Evolutionary conservation across 2,329 filamentous ascomycete genomes (phyloP), one percentile per base, ranked within the genome.

Genomic region (Fusarium siculi): DNA sequence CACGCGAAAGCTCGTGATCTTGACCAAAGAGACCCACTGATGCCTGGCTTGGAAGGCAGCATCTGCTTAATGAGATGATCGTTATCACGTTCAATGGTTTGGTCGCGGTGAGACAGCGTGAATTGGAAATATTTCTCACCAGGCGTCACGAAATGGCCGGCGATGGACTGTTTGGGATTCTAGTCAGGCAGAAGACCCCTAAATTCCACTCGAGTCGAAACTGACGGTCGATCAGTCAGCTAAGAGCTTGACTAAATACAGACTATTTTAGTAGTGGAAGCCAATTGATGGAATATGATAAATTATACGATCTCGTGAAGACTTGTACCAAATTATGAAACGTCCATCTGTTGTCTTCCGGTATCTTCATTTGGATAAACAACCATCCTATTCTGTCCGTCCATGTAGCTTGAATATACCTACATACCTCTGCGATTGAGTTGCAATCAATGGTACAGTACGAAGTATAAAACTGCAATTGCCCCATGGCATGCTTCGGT

Each of bases 1-100:
- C 34, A 74, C 75, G 65, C 76, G 76, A 78, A 76, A 75, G 54
- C 76, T 65, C 72, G 68, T 77, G 74, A 78, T 66, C 60, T 52
- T 32, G 25, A 57, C 30, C 34, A 25, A 47, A 43, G 50, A 10
- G 50, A 16, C 39, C 64, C 37, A 54, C 74, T 78, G 75, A 66
- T 78, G 76, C 76, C 76, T 78, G 62, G 65, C 57, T 53, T 34
- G 43, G 36, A 53, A 43, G 32, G 42, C 54, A 66, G 47, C 42
- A 21, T 47, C 55, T 42, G 30, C 32, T 43, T 52, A 28, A 46
- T 39, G 23, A 49, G 28, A 42, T 47, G 32, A 61, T 36, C 16
- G 50, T 32, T 36, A 47, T 69, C 73, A 77, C 73, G 46, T 30
- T 55, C 40, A 50, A 53, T 67, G 44, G 42, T 43, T 40, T 44